Evolutionary conservation across 2,329 filamentous ascomycete species (phyloP).

Genomic region (Beauveria sp.): DNA sequence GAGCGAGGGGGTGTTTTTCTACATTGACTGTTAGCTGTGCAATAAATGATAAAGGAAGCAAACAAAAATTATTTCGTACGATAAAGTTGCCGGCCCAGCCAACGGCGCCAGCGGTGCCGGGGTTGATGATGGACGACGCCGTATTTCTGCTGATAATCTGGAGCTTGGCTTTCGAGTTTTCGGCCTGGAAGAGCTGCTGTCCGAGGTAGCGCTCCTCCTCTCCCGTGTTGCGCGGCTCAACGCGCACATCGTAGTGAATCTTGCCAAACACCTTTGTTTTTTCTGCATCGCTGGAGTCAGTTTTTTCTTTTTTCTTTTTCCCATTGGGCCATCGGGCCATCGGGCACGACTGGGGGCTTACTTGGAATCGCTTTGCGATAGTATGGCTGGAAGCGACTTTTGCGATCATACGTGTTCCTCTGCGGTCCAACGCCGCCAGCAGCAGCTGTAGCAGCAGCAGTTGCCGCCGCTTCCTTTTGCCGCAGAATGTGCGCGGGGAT

Average conservation of each 20-base stretch:
- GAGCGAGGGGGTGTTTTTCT: constrained; percentile 46
- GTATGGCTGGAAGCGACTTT: constrained; percentile 48
- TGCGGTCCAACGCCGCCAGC: constrained; percentile 27
- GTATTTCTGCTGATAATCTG: constrained; percentile 42
- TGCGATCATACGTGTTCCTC: constrained; percentile 38
- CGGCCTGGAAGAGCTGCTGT: constrained; percentile 46
- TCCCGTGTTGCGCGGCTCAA: constrained; percentile 63
- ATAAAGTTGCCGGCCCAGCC: constrained; percentile 43
- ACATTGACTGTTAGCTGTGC: background rate
- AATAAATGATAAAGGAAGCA: background rate
- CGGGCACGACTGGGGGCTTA: constrained; percentile 27
- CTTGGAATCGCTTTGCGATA: constrained; percentile 68
- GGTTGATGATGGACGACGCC: constrained; percentile 48
- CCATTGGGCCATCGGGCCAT: background rate
- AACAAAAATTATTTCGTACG: constrained; percentile 34
- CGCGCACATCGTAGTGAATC: constrained; percentile 69
- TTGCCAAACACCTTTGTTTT: constrained; percentile 69
- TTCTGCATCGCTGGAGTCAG: constrained; percentile 43
- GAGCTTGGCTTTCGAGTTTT: constrained; percentile 41
- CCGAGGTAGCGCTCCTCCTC: constrained; percentile 59
- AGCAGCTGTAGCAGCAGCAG: constrained; percentile 9
- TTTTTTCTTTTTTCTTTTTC: background rate
- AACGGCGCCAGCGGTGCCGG: constrained; percentile 35
- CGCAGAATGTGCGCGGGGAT: constrained; percentile 51
- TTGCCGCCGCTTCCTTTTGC: constrained; percentile 24